phyloP scores from a whole-genome alignment of 257 asterid genomes.

The Ligustrum vulgare region DNA sequence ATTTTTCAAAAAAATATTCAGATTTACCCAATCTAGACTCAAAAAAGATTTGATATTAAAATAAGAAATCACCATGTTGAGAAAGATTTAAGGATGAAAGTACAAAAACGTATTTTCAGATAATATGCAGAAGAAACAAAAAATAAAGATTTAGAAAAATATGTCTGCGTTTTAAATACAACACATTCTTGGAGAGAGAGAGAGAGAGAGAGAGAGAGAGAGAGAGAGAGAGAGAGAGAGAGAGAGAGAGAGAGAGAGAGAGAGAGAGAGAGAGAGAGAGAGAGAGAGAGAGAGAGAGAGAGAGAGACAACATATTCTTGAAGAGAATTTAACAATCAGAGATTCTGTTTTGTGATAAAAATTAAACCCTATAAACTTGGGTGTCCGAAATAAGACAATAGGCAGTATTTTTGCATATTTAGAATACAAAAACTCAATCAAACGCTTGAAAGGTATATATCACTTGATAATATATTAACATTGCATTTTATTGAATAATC shows the following conservation, averaged over 20 bases:
- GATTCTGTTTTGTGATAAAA: background rate
- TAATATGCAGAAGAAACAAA: background rate
- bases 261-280: constrained; percentile 36
- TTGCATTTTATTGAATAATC: too few relatives aligned
- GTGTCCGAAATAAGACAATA: too few relatives aligned
- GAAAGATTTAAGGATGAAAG: background rate
- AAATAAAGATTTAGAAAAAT: constrained; percentile 1
- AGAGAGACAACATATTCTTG: background rate
- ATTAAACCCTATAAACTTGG: background rate
- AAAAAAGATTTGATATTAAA: background rate
- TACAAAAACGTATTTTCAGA: background rate
- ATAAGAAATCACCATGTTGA: too few relatives aligned
- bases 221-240: constrained; percentile 11
- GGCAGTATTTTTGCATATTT: too few relatives aligned
- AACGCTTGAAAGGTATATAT: too few relatives aligned
- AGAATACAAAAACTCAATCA: too few relatives aligned
- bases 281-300: constrained; percentile 32
- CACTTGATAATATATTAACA: too few relatives aligned
- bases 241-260: constrained; percentile 21
- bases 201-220: constrained; percentile 9
- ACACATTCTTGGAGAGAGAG: constrained; percentile 19
- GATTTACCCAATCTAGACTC: background rate
- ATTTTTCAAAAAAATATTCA: too few relatives aligned
- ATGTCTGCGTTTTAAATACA: constrained; percentile 7
- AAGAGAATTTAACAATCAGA: constrained; percentile 38